A percentile compares a stretch with the other conserved stretches of the same genome.
phyloP scores from a whole-genome alignment of 805 yeast species.

The Candida oleophila region DNA sequence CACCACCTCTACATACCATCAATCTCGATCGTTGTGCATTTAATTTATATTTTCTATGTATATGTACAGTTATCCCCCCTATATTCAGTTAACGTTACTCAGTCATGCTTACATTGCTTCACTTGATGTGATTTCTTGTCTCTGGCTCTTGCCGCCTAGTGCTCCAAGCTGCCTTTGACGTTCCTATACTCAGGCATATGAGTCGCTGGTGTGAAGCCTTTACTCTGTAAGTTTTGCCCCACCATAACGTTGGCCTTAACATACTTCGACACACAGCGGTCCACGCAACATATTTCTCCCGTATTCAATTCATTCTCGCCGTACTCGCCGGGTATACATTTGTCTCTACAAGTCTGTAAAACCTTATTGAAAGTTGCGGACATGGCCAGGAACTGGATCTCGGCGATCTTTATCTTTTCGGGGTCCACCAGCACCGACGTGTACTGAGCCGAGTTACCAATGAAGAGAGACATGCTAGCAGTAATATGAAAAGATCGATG shows the following conservation, averaged over 20 bases:
- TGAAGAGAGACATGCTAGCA: slow-evolving; percentile 59
- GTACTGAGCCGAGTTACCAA: slow-evolving; percentile 46
- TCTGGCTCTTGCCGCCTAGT: too few species aligned
- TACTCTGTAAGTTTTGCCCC: slow-evolving; percentile 49
- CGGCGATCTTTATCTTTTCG: slow-evolving; percentile 61
- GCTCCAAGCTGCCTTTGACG: slow-evolving; percentile 5
- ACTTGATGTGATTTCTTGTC: too few species aligned
- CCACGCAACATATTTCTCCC: slow-evolving; percentile 81
- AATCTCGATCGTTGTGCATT: too few species aligned
- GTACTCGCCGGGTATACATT: slow-evolving; percentile 84
- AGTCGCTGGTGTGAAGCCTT: slow-evolving; percentile 44
- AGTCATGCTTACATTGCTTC: too few species aligned
- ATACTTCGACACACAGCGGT: slow-evolving; percentile 83
- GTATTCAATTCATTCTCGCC: slow-evolving; percentile 82
- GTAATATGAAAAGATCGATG: neutral
- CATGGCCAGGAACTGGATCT: slow-evolving; percentile 68
- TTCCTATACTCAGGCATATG: slow-evolving; percentile 44
- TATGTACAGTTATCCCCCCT: too few species aligned
- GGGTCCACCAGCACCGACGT: slow-evolving; percentile 51
- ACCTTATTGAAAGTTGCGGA: slow-evolving; percentile 55
- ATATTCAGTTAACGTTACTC: too few species aligned
- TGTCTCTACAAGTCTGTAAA: slow-evolving; percentile 59
- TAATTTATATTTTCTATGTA: too few species aligned
- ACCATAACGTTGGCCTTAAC: slow-evolving; percentile 67
- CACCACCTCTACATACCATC: too few species aligned